These are phyloP conservation scores for Penicillium mononematosum DNA, from an alignment of 495 filamentous ascomycete species.

Conservation along the genomic window DNA sequence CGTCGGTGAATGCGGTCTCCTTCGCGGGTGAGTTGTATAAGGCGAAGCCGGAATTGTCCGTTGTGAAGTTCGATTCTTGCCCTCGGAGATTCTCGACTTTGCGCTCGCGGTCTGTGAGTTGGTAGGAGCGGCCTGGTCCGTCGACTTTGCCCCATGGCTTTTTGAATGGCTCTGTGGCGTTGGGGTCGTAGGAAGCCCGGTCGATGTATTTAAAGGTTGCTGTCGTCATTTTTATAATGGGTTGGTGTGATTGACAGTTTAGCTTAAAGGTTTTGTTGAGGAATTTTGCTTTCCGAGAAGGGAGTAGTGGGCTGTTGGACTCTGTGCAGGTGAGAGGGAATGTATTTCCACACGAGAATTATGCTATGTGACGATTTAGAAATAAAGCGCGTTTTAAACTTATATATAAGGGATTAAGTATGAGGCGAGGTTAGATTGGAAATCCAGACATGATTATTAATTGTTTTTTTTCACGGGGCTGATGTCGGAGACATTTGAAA, in stretches of 20 bases:
- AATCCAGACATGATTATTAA: background rate
- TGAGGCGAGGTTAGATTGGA: background rate
- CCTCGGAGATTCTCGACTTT: slow-evolving; percentile 14
- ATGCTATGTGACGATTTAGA: background rate
- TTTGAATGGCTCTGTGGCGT: slow-evolving; percentile 21
- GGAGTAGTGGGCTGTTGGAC: background rate
- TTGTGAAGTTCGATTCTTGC: slow-evolving; percentile 14
- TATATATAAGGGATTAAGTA: background rate
- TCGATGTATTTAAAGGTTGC: slow-evolving; percentile 20
- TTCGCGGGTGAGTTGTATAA: slow-evolving; percentile 10
- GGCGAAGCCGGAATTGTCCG: slow-evolving; percentile 15
- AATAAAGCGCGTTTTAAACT: background rate
- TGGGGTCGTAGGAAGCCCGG: slow-evolving; percentile 14
- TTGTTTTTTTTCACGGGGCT: background rate
- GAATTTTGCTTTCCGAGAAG: background rate
- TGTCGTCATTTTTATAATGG: slow-evolving; percentile 27
- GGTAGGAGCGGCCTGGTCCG: slow-evolving; percentile 16
- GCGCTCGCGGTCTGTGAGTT: slow-evolving; percentile 5
- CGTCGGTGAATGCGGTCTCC: slow-evolving; percentile 27
- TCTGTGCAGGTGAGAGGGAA: background rate
- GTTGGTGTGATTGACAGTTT: background rate
- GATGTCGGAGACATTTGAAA: background rate
- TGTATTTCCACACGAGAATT: background rate
- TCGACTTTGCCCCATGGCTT: slow-evolving; percentile 22
- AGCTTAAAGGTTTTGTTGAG: background rate